Conservation (phyloP, 2,329 filamentous ascomycete genomes). For the Microdochium paspali region DNA sequence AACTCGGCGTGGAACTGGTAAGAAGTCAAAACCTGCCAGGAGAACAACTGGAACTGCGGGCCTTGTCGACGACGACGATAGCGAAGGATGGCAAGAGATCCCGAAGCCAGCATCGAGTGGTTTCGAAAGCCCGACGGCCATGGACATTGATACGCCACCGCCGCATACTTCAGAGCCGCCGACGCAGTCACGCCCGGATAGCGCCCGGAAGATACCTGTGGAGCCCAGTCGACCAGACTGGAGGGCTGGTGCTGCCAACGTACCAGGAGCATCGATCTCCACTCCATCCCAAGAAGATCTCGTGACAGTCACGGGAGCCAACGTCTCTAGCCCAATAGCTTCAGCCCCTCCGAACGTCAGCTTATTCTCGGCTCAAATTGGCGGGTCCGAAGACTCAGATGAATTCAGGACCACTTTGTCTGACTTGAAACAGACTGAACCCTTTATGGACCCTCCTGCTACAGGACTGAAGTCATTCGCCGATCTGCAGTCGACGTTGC, state of each 20-base stretch:
- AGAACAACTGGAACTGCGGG: conserved; percentile 33
- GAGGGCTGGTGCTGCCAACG: conserved; percentile 39
- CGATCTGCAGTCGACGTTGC: conserved; percentile 46
- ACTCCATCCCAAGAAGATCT: neutral
- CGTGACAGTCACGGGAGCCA: neutral
- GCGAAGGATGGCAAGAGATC: conserved; percentile 23
- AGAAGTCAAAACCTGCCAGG: conserved; percentile 52
- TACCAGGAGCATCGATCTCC: conserved; percentile 6
- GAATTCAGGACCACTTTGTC: conserved; percentile 44
- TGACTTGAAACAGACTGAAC: conserved; percentile 47
- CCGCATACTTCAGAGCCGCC: conserved; percentile 16
- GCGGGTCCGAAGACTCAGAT: conserved; percentile 46
- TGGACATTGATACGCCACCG: conserved; percentile 54
- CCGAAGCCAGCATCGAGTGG: conserved; percentile 7
- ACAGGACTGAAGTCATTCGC: conserved; percentile 42
- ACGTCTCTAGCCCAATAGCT: neutral
- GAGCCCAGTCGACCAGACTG: conserved; percentile 52
- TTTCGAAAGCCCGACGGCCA: conserved; percentile 44
- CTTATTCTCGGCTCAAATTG: conserved; percentile 22
- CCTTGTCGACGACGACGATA: conserved; percentile 35
- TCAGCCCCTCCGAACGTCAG: conserved; percentile 8
- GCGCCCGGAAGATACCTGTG: conserved; percentile 43
- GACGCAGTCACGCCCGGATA: conserved; percentile 15
- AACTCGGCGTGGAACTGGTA: conserved; percentile 38
- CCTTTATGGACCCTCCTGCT: conserved; percentile 33